A percentile compares a stretch with the other conserved stretches of the same genome.
Evolutionary conservation across 106 monocot species (phyloP).

Genomic region (Platanthera zijinensis): DNA sequence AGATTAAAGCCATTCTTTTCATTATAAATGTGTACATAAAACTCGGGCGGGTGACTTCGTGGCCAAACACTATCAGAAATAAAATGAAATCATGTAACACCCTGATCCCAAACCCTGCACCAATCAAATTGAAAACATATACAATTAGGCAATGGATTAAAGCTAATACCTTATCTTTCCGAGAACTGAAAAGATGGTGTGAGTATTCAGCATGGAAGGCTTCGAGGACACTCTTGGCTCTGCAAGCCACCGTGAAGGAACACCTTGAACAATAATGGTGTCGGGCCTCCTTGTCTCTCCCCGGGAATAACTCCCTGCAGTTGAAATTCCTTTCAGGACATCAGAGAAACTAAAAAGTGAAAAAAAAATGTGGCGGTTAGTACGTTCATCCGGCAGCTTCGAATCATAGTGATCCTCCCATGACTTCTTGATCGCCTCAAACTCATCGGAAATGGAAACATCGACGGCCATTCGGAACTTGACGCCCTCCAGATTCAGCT

Average conservation of each 20-base stretch:
- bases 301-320: conserved; percentile 32
- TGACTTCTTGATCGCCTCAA: conserved; percentile 50
- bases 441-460: conserved; percentile 56
- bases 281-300: conserved; percentile 36
- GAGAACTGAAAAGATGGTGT: conserved; percentile 76
- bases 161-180: conserved; percentile 68
- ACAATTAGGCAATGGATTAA: background rate
- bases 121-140: background rate
- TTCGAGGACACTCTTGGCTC: conserved; percentile 89
- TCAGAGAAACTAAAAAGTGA: background rate
- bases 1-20: background rate
- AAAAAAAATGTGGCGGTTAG: background rate
- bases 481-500: conserved; percentile 80
- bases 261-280: conserved; percentile 60
- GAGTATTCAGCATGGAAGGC: conserved; percentile 81
- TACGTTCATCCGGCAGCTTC: conserved; percentile 34
- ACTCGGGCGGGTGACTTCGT: background rate
- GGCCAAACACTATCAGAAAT: background rate
- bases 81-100: background rate
- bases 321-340: background rate
- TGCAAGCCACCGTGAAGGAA: conserved; percentile 94
- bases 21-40: background rate
- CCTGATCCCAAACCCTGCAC: background rate
- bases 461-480: conserved; percentile 64
- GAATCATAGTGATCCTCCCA: conserved; percentile 74